Percentiles rank a stretch among this genome's conserved stretches.
These are phyloP conservation scores for Seiridium cupressi DNA, from an alignment of 2,329 filamentous ascomycete species.

Conservation along the genomic window DNA sequence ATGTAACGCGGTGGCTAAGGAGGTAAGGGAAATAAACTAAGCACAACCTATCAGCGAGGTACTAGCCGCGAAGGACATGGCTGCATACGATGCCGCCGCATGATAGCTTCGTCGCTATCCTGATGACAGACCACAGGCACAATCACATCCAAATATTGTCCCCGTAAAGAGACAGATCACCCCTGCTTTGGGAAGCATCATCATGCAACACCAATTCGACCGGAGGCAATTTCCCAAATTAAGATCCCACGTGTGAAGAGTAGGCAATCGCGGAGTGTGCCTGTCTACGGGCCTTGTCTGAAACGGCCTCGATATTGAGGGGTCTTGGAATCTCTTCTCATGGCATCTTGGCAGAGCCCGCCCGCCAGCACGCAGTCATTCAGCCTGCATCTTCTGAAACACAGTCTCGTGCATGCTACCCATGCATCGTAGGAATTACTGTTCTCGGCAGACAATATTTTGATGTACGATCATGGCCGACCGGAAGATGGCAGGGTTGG, in stretches of 20 bases:
- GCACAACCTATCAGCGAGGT: no score
- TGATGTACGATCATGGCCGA: no score
- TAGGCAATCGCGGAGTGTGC: no score
- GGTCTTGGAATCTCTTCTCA: background rate
- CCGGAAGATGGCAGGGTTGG: background rate
- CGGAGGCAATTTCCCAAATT: background rate
- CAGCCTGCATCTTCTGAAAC: background rate
- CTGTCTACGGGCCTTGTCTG: background rate
- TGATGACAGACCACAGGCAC: no score
- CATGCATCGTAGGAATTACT: background rate
- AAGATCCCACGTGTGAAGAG: background rate
- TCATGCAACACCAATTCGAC: background rate
- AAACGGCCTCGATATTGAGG: conserved; percentile 9
- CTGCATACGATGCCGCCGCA: no score
- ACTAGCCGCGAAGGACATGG: no score
- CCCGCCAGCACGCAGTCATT: background rate
- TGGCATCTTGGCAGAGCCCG: background rate
- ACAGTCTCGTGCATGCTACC: background rate
- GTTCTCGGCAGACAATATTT: background rate
- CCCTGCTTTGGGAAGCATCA: background rate
- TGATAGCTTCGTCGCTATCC: no score
- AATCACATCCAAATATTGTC: no score
- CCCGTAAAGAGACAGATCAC: no score
- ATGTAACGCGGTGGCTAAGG: conserved; percentile 60
- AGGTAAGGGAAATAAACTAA: conserved; percentile 31